Evolutionary conservation across 139 green algal species (phyloP).

Genomic region (Ostreobium quekettii): DNA sequence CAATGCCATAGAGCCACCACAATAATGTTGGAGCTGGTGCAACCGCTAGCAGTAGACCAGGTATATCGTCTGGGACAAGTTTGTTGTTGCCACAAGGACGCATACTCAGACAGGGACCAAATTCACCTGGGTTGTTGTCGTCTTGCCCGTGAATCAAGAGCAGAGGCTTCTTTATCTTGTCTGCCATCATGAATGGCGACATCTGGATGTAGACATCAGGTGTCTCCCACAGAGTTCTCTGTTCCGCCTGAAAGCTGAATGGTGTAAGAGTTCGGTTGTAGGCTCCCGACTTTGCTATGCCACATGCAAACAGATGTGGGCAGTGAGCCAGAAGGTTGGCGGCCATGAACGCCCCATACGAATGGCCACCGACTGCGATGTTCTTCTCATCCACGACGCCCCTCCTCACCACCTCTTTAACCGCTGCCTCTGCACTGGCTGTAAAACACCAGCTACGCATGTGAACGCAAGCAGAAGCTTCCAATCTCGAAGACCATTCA

Average conservation of each 20-base stretch:
- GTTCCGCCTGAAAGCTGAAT: slow-evolving; percentile 95
- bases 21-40: too few species aligned
- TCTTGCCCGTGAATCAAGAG: slow-evolving; percentile 94
- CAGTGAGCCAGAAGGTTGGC: slow-evolving; percentile 82
- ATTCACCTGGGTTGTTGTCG: slow-evolving; percentile 92
- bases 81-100: too few species aligned
- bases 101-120: too few species aligned
- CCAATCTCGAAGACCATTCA: too few species aligned
- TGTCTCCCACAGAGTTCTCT: slow-evolving; percentile 92
- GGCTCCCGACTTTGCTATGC: slow-evolving; percentile 66
- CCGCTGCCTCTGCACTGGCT: slow-evolving; percentile 34
- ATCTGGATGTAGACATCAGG: slow-evolving; percentile 87
- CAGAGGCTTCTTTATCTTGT: slow-evolving; percentile 89
- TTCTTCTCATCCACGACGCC: slow-evolving; percentile 66
- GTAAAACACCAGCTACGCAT: slow-evolving; percentile 9
- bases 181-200: slow-evolving; percentile 78
- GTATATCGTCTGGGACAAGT: too few species aligned
- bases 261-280: slow-evolving; percentile 96
- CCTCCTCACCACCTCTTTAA: slow-evolving; percentile 55
- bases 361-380: slow-evolving; percentile 86
- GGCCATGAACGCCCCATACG: slow-evolving; percentile 72
- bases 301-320: slow-evolving; percentile 84
- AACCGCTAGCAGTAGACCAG: too few species aligned
- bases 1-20: too few species aligned
- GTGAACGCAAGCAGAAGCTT: background rate